Evolutionary conservation across 2,329 filamentous ascomycete genomes (phyloP).

Genomic region (Pleurostoma richardsiae): DNA sequence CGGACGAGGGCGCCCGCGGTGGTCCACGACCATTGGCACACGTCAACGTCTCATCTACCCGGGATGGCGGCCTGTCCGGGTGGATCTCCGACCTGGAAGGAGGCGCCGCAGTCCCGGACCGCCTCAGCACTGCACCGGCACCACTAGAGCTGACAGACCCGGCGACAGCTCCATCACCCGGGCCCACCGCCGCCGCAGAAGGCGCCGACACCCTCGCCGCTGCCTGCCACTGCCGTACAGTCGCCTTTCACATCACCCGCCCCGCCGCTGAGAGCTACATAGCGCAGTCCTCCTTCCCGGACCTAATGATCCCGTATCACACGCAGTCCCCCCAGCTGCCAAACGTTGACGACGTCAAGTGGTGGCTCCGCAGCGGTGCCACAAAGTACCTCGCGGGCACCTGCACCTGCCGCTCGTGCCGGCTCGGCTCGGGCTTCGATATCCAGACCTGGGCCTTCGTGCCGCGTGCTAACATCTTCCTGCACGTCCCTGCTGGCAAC

Average conservation of each 20-base stretch:
- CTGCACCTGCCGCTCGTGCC: conserved; percentile 59
- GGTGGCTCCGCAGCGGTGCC: conserved; percentile 49
- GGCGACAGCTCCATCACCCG: background rate
- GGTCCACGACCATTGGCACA: conserved; percentile 9
- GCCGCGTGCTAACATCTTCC: conserved; percentile 51
- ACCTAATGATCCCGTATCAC: conserved; percentile 46
- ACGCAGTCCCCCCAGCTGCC: conserved; percentile 21
- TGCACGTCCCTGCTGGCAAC: conserved; percentile 19
- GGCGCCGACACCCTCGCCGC: conserved; percentile 12
- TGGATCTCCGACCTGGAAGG: conserved; percentile 18
- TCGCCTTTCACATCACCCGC: conserved; percentile 52
- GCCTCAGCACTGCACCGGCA: background rate
- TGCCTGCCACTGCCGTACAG: conserved; percentile 42
- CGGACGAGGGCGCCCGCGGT: background rate
- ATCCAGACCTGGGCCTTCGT: conserved; percentile 64
- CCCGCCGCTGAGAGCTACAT: conserved; percentile 41
- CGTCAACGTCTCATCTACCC: conserved; percentile 20
- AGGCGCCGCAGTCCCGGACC: background rate
- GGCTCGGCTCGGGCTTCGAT: conserved; percentile 55
- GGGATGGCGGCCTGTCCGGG: conserved; percentile 28
- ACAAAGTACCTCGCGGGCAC: conserved; percentile 53
- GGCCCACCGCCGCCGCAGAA: background rate
- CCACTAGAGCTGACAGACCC: background rate
- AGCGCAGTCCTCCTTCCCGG: conserved; percentile 43
- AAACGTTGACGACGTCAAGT: conserved; percentile 47